A percentile compares a stretch with the other conserved stretches of the same genome.
phyloP scores from a whole-genome alignment of 2,329 filamentous ascomycete genomes.

The Talaromyces sp. region DNA sequence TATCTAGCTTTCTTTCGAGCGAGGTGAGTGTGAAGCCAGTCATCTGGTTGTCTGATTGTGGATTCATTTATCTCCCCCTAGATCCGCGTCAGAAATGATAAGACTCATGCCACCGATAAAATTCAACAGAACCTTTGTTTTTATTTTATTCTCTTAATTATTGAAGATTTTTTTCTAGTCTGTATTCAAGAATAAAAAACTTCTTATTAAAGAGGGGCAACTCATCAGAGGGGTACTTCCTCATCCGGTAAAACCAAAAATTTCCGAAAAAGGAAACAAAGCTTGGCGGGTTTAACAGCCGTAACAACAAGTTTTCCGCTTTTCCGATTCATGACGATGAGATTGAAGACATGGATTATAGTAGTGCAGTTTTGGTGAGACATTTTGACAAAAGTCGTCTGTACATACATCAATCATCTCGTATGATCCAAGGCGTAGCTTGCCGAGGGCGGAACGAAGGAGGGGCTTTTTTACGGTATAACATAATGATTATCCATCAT shows the following conservation, averaged over 20 bases:
- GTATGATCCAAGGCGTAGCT: background rate
- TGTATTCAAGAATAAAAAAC: background rate
- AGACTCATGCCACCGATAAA: background rate
- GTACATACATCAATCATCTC: background rate
- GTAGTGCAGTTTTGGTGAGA: background rate
- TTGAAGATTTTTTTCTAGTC: background rate
- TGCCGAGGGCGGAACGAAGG: background rate
- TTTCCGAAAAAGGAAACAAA: constrained; percentile 6
- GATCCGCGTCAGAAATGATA: background rate
- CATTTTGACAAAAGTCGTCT: background rate
- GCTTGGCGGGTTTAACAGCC: background rate
- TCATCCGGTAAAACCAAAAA: background rate
- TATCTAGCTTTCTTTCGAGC: background rate
- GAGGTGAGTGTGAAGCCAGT: background rate
- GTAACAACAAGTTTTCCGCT: background rate
- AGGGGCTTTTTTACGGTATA: background rate
- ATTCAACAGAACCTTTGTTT: background rate
- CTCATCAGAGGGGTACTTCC: constrained; percentile 1
- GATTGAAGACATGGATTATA: background rate
- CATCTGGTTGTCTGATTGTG: background rate
- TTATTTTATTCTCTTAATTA: background rate
- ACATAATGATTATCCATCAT: background rate
- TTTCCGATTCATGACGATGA: background rate
- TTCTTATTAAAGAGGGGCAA: background rate
- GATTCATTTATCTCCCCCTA: background rate